Evolutionary conservation across 129 eudicot species (phyloP), one percentile per base, ranked within the genome.

Genomic region (Ambrosia trifida): DNA sequence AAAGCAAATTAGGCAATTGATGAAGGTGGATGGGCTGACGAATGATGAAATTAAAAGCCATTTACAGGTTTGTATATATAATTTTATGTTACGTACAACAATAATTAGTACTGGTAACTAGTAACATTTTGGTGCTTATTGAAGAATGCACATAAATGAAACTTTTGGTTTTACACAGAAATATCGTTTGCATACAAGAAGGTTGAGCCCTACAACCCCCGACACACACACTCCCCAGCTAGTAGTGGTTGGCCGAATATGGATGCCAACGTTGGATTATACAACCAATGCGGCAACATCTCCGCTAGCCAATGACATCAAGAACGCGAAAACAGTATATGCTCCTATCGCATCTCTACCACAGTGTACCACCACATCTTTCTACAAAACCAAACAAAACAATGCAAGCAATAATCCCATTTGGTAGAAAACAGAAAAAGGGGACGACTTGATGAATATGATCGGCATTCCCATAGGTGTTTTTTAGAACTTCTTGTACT

Each of bases 41-140:
- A 94, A 82, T 64, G 97, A 94, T 77, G 98, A 94, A 82, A 96
- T 94, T 47, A 94, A 94, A 82, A 94, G 98, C 80, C 98, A 94
- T 69, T 84, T 94, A 74, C 98, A 94, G 98, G 98, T 94, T 70
- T 54, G 85, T 43, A 5, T 17, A 24, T 24, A 24, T 10, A 28
- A 18, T 17, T 56, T 58, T 45, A 28, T 45, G 16, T 16, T 5
- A 47, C 17, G 2, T 33, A 51, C n/a, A 28, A 3, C 45, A 40
- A 43, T 56, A 9, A 24, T 24, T 24, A 32, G 0, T 32, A 32
- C 31, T 24, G 13, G 5, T 45, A 45, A 0, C 7, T 56, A 20
- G 24, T 43, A 58, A 43, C 32, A 57, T 35, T 13, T 9, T 14
- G n/a, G 12, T 33, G 3, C 0, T 0, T 31, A 5, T 12, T 41